These are phyloP conservation scores for Coccomyxa sp. DNA, from an alignment of 139 green algal genomes.

Conservation along the genomic window DNA sequence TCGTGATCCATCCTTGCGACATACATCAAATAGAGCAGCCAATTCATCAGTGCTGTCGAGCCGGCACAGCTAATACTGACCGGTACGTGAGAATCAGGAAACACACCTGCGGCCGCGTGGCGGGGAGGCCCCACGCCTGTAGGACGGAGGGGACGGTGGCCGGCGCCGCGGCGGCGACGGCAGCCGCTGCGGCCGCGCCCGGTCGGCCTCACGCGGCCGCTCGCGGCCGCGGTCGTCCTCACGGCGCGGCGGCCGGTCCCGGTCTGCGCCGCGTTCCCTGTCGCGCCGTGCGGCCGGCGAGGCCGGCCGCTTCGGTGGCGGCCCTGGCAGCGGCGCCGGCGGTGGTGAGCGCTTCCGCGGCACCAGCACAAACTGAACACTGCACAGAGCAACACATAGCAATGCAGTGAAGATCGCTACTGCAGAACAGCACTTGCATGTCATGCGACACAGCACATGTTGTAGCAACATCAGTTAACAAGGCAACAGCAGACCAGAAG, in stretches of 20 bases:
- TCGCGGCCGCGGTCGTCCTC: neutral
- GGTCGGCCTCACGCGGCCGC: neutral
- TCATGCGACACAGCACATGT: neutral
- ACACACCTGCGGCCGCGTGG: neutral
- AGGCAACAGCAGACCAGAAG: no score
- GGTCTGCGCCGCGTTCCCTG: neutral
- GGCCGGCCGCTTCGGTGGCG: neutral
- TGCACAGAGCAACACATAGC: neutral
- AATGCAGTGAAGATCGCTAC: neutral
- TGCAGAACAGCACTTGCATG: neutral
- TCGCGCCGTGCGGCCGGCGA: conserved; percentile 2
- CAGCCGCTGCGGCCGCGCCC: neutral
- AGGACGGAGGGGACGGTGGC: neutral
- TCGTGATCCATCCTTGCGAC: no score
- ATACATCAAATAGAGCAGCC: no score
- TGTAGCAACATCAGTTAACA: no score
- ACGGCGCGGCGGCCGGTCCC: neutral
- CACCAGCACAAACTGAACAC: conserved; percentile 34
- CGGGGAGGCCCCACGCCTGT: neutral
- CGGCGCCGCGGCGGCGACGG: neutral
- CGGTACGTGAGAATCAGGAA: neutral
- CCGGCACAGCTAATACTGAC: neutral
- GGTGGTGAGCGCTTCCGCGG: conserved; percentile 22
- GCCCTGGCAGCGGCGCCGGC: neutral
- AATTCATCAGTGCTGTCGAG: no score